Conservation (phyloP, 2,329 filamentous ascomycete species). For the Bipolaris cookei region DNA sequence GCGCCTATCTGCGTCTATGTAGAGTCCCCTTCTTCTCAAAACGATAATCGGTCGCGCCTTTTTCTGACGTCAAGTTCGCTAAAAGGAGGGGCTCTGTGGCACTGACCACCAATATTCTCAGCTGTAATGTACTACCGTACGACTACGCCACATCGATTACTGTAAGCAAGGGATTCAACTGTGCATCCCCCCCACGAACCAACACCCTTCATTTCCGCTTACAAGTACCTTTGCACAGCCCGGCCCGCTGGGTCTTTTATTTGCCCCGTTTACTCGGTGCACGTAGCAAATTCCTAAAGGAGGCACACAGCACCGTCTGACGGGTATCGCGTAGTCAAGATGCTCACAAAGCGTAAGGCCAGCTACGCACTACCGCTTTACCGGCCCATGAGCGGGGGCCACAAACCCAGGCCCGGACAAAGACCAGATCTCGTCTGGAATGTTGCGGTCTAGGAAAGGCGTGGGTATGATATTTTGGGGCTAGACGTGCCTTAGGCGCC, state of each 20-base stretch:
- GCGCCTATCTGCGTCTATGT: no score
- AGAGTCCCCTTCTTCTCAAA: no score
- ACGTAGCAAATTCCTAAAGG: constrained; percentile 1
- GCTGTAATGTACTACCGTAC: neutral
- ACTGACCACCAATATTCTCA: constrained; percentile 6
- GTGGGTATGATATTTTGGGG: no score
- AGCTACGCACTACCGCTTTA: no score
- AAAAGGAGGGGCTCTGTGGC: neutral
- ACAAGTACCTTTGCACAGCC: neutral
- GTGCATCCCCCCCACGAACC: neutral
- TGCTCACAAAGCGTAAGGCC: constrained; percentile 7
- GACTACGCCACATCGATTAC: constrained; percentile 4
- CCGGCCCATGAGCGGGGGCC: no score
- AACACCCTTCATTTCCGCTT: neutral
- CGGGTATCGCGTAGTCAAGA: neutral
- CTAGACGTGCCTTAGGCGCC: no score
- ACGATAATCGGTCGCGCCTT: no score
- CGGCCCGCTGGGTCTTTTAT: neutral
- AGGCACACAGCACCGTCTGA: neutral
- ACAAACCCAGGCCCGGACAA: no score
- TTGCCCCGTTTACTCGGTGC: neutral
- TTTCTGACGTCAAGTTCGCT: constrained; percentile 2
- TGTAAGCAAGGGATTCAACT: constrained; percentile 4
- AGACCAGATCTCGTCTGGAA: no score
- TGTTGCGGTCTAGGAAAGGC: no score